phyloP scores from a whole-genome alignment of 2,329 filamentous ascomycete species.

The Phyllosticta paracitricarpa region DNA sequence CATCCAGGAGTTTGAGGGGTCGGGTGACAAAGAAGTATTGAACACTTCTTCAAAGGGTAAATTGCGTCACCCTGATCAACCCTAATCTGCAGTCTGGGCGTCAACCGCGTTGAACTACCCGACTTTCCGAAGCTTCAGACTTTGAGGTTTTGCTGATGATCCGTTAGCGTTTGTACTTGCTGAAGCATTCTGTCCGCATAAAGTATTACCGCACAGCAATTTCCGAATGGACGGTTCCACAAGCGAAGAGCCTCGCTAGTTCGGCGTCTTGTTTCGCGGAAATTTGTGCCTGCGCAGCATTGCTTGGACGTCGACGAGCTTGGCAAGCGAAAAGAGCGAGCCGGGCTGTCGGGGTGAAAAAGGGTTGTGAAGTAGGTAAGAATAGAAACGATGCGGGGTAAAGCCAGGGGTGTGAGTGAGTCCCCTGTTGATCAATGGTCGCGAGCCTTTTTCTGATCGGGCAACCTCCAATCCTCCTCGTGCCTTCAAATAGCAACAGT shows the following conservation, averaged over 20 bases:
- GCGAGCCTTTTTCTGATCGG: not conserved
- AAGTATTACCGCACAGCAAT: not conserved
- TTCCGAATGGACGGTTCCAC: not conserved
- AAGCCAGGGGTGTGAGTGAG: not conserved
- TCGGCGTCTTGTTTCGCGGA: too few species aligned
- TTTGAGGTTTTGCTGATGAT: not conserved
- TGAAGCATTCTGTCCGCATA: too few species aligned
- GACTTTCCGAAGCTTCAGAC: not conserved
- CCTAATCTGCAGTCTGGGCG: not conserved
- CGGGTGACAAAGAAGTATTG: not conserved
- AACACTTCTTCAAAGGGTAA: not conserved
- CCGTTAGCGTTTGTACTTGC: not conserved
- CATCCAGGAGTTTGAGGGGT: not conserved
- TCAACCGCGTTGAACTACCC: not conserved
- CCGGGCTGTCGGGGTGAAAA: not conserved
- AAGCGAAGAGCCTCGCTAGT: not conserved
- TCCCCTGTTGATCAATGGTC: not conserved
- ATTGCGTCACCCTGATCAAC: not conserved
- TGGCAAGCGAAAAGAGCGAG: not conserved
- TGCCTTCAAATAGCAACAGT: not conserved
- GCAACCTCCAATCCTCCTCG: not conserved
- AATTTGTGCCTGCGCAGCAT: too few species aligned
- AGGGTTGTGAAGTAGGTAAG: not conserved
- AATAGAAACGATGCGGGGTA: not conserved
- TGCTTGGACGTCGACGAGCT: not conserved